Base-by-base conservation (phyloP, 768 basidiomycete species). In the Hygrocybe coccinea region DNA sequence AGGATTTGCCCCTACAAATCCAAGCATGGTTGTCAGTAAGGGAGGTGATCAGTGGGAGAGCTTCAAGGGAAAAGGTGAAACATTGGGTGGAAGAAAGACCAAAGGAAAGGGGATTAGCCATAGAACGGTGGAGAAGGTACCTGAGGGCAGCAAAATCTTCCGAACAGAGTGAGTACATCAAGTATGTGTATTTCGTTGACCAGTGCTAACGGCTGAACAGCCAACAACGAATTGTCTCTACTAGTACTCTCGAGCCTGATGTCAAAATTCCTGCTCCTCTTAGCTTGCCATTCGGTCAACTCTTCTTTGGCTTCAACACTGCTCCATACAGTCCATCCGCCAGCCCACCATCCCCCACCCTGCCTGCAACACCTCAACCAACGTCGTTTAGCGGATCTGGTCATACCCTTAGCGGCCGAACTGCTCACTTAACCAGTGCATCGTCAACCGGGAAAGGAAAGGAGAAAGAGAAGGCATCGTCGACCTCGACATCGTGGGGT, bases 271-370 rank as follows among this genome's bases (percentile, higher is more conserved):
- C 97, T 3, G 94, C 91, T 0, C 86, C 93, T 7, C 76, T 99
- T 39, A 88, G 87, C 60, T 76, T 99, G 9, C 94, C 97, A 0
- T 87, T 89, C 60, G 97, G 97, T 11, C 88, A 97, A 61, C 77
- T 99, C 17, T 99, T 99, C 77, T 98, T 99, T 65, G 97, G 97
- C 9, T 99, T 87, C 74, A 88, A 89, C 57, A 81, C 90, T 55
- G 74, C 82, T 1, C 76, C 87, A 1, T 91, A 90, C 65, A 76
- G 71, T 2, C 82, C 83, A 6, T 79, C 84, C 4, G 66, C 73
- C 43, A 61, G 67, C 34, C 55, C 73, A 29, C 57, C 33, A 14
- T 55, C 66, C 59, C 50, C 74, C 46, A 36, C 69, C 64, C 57
- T 72, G 49, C 60, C 67, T 17, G 62, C 62, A 50, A 55, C 67